Evolutionary conservation across 768 basidiomycete genomes (phyloP), one percentile per base, ranked within the genome.

Genomic region (Suillus subaureus): DNA sequence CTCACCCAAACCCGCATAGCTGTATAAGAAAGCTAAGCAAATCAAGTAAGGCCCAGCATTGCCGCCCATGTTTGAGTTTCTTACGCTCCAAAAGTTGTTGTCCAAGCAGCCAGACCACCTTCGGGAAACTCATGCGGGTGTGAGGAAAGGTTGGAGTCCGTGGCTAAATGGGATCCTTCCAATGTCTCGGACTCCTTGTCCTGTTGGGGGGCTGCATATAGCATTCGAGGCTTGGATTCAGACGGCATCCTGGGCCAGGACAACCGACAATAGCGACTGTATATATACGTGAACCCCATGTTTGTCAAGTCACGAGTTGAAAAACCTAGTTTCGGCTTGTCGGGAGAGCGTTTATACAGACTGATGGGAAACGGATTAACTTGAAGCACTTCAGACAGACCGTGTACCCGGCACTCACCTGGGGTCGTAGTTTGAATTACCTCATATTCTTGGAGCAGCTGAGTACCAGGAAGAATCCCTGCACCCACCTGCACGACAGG

Each of bases 1-100:
- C 69, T 35, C 40, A 80, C 74, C 80, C 80, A 37, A 74, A 80
- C 1, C 75, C 75, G 64, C 79, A 73, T 42, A 80, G 75, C 64
- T 81, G 80, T 9, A 79, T 63, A 8, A 81, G 71, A 67, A 80
- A 78, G 23, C 79, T 80, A 60, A 31, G 11, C 21, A 39, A 35
- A 60, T 26, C 23, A 23, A 26, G 40, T 61, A 57, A 35, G 56
- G n/a, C 35, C 39, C 40, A 21, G 21, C 18, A 1, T 39, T 33
- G 23, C 49, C 18, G 13, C 31, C 12, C 4, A 23, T 15, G 11
- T 13, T 8, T 15, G 23, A 23, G 15, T 11, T 12, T 70, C 73
- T 60, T 62, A 78, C 77, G 71, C 76, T 64, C 76, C 74, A 18
- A 74, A 47, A 21, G 62, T 72, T 23, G 76, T 76, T 26, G 70